A percentile compares a stretch with the other conserved stretches of the same genome.
Conservation (phyloP, 2,329 filamentous ascomycete species). For the Pseudogymnoascus sp. region DNA sequence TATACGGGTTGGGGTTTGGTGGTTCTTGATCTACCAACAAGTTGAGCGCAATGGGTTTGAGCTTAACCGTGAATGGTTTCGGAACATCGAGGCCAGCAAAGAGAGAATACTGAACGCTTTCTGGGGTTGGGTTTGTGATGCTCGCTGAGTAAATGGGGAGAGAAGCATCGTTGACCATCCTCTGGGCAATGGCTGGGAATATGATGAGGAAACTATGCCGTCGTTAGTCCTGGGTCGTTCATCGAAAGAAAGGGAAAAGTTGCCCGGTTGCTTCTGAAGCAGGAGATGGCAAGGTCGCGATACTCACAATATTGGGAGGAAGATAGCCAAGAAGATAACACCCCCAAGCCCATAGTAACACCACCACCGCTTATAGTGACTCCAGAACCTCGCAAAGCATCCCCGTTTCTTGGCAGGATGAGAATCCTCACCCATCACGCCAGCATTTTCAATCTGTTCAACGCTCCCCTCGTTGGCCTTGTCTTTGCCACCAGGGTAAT, state of each 20-base stretch:
- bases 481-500: not conserved
- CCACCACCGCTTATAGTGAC: conserved; percentile 33
- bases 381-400: conserved; percentile 19
- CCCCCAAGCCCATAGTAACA: conserved; percentile 29
- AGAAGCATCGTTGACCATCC: conserved; percentile 30
- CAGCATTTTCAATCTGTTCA: not conserved
- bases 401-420: not conserved
- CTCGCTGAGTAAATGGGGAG: conserved; percentile 30
- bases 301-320: conserved; percentile 24
- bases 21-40: conserved; percentile 27
- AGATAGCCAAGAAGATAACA: conserved; percentile 32
- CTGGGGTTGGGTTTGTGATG: conserved; percentile 28
- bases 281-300: not conserved
- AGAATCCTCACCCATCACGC: not conserved
- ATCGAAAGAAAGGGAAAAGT: not conserved
- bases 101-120: conserved; percentile 29
- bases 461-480: not conserved
- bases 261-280: not conserved
- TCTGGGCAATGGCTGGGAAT: conserved; percentile 34
- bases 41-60: conserved; percentile 28
- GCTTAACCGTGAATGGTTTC: conserved; percentile 28
- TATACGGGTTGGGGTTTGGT: conserved; percentile 25
- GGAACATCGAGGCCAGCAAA: conserved; percentile 30
- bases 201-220: conserved; percentile 30
- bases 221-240: not conserved